Evolutionary conservation across 768 basidiomycete species (phyloP).

Genomic region (Leccinum subgranulosum): DNA sequence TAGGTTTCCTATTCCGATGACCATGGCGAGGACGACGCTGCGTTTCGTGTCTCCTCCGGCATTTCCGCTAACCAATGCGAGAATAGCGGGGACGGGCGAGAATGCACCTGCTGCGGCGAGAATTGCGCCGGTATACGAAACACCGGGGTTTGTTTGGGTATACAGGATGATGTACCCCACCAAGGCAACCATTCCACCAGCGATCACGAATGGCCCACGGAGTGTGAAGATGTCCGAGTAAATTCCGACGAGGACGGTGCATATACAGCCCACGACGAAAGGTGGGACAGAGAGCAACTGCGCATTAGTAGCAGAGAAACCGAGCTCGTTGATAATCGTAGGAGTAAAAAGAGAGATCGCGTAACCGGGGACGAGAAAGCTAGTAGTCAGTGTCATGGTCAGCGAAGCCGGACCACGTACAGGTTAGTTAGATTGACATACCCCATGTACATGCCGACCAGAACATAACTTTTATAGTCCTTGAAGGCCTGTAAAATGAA

Average conservation of each 20-base stretch:
- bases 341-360: conserved; percentile 50
- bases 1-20: conserved; percentile 53
- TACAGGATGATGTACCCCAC: conserved; percentile 53
- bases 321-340: conserved; percentile 48
- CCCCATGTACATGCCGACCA: conserved; percentile 41
- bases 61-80: conserved; percentile 56
- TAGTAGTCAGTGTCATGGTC: conserved; percentile 14
- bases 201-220: conserved; percentile 50
- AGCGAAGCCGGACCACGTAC: not conserved
- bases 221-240: conserved; percentile 40
- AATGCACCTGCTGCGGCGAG: conserved; percentile 52
- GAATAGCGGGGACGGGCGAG: conserved; percentile 42
- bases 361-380: conserved; percentile 44
- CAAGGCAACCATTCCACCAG: conserved; percentile 39
- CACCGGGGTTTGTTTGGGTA: conserved; percentile 20
- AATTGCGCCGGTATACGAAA: conserved; percentile 45
- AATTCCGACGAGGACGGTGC: conserved; percentile 40
- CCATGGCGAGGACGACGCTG: conserved; percentile 49
- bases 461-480: conserved; percentile 41
- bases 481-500: conserved; percentile 46
- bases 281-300: conserved; percentile 49
- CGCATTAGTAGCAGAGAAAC: conserved; percentile 49
- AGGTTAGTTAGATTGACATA: conserved; percentile 10
- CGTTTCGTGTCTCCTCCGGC: conserved; percentile 54
- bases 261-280: conserved; percentile 44